Evolutionary conservation across 352 stramenopile genomes (phyloP), one percentile per base, ranked within the genome.

Genomic region (Albugo candida): DNA sequence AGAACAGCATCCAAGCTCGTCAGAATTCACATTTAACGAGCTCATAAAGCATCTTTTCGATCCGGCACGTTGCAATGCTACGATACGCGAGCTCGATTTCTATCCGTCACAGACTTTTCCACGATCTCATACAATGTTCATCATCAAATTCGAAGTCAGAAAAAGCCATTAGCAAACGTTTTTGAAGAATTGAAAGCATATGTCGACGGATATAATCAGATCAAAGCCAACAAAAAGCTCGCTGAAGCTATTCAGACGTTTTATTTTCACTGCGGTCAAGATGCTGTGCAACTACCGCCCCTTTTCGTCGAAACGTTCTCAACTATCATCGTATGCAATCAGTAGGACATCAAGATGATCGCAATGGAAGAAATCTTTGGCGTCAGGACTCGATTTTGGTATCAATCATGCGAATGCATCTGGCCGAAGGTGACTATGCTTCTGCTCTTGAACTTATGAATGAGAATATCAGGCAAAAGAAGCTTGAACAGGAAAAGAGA

Each of bases 191-290:
- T 85, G 38, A 54, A 72, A 45, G 31, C 21, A 3, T 64, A 81
- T 24, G 51, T 81, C 34, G 54, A 49, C 11, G 36, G 43, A 17
- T 63, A 65, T 16, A 61, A 60, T 13, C 48, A 73, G n/a, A 42
- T 43, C 10, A 40, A 51, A 13, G 49, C 45, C 2, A 52, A 48
- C 10, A 31, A 31, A 31, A 31, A 31, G 8, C 51, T 63, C 20
- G 64, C 68, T 13, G 59, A 78, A 45, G 69, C 68, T 2, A 62
- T 86, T 17, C 70, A 86, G 55, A 59, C 61, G 50, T 83, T 86
- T 50, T 86, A 78, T 61, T 82, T 80, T 47, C 59, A 82, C 45
- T 86, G 73, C 41, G 67, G 63, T n/a, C 61, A 78, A 45, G 56
- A 65, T 24, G 56, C 61, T n/a, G 46, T 63, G 19, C 39, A 39